Evolutionary conservation across 306 rosid species (phyloP), one percentile per base, ranked within the genome.

Genomic region (Oemleria cerasiformis): DNA sequence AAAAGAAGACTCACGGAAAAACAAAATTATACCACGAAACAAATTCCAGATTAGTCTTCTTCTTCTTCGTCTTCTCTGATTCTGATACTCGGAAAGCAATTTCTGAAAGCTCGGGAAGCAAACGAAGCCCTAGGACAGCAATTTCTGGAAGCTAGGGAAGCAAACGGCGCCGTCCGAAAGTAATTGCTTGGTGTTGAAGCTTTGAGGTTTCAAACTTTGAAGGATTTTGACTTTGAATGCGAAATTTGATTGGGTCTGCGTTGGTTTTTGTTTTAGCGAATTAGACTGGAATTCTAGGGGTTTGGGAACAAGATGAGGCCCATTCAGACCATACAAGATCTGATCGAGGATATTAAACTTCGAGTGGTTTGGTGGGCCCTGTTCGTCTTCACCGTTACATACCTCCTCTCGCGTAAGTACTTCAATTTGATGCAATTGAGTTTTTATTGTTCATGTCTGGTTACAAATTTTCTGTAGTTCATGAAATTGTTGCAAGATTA

Each of bases 351-450:
- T 75, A 81, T 82, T 73, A 86, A 91, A 78, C 80, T 89, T 48
- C 96, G 99, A 60, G 66, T 88, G 63, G 88, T 89, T 20, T 95
- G 97, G 96, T 95, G 99, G 99, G 85, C 88, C 40, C 80, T 95
- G 68, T 91, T 85, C 79, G 79, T 89, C 66, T 91, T 95, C 78
- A 84, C 78, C 67, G 83, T 91, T 78, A 79, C 99, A 7, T 89
- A 89, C 81, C 86, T 95, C 74, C 71, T 95, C 21, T 78, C 96
- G 16, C 85, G 99, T 95, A 85, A 91, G 80, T 62, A 0, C 14
- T 34, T 51, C 69, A 21, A 19, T n/a, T 63, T 51, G 20, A 56
- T 69, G 12, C 16, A 42, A 14, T 30, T 13, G 64, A 15, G 13
- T 34, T 66, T 49, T 12, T 40, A 9, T 60, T 11, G 45, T 25